A percentile compares a stretch with the other conserved stretches of the same genome.
Evolutionary conservation across 768 basidiomycete species (phyloP).

Genomic region (Phylloporus sp.): DNA sequence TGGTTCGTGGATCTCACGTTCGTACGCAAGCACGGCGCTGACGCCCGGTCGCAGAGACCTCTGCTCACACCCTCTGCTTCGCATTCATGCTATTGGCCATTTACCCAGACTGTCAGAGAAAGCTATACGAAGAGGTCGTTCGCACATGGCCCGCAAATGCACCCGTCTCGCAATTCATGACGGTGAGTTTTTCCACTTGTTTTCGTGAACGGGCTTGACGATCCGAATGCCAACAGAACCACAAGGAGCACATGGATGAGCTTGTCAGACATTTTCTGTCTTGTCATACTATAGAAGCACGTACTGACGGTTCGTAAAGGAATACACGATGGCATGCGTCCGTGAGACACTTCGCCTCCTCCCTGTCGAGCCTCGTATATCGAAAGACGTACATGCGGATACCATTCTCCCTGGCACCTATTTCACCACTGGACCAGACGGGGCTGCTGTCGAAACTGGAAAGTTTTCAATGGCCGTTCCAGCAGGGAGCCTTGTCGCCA

Average conservation of each 20-base stretch:
- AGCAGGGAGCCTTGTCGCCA: conserved; percentile 34
- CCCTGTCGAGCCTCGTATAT: conserved; percentile 35
- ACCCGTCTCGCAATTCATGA: conserved; percentile 21
- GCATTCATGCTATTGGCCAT: conserved; percentile 43
- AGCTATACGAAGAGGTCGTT: conserved; percentile 38
- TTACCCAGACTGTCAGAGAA: conserved; percentile 45
- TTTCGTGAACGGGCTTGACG: not conserved
- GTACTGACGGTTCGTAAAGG: conserved; percentile 25
- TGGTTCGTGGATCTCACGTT: conserved; percentile 26
- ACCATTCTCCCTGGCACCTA: conserved; percentile 31
- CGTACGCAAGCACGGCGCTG: not conserved
- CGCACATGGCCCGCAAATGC: conserved; percentile 37
- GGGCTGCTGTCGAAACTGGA: conserved; percentile 19
- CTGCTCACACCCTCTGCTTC: conserved; percentile 42
- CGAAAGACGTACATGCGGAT: conserved; percentile 33
- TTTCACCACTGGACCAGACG: conserved; percentile 29
- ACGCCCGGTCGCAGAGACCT: conserved; percentile 37
- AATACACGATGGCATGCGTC: conserved; percentile 40
- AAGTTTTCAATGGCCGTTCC: conserved; percentile 34
- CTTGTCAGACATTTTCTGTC: conserved; percentile 28
- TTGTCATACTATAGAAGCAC: not conserved
- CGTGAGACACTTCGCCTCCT: conserved; percentile 44
- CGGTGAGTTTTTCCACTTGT: conserved; percentile 22
- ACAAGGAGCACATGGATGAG: conserved; percentile 36
- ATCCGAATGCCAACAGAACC: conserved; percentile 26